These are phyloP conservation scores for Carex scoparia DNA, from an alignment of 176 grass and related monocot genomes.

Conservation along the genomic window DNA sequence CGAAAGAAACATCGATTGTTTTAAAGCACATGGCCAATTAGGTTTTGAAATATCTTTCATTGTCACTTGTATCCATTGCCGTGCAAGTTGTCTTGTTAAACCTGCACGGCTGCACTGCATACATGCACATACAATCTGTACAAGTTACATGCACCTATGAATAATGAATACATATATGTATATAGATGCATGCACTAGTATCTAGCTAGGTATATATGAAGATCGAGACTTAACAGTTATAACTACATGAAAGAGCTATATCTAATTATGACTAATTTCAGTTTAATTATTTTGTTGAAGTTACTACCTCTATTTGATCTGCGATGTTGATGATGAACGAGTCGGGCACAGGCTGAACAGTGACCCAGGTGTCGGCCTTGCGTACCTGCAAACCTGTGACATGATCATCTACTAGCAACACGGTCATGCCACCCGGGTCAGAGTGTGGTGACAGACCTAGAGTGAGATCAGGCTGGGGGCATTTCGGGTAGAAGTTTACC, in stretches of 20 bases:
- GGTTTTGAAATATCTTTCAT: neutral
- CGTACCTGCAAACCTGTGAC: conserved; percentile 61
- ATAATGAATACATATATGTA: neutral
- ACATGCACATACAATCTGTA: neutral
- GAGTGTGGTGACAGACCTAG: conserved; percentile 72
- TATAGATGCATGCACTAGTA: neutral
- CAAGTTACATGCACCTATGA: neutral
- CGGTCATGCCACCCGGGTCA: conserved; percentile 80
- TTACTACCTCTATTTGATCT: conserved; percentile 74
- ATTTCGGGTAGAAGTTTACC: conserved; percentile 76
- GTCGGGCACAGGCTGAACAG: conserved; percentile 42
- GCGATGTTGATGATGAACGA: conserved; percentile 83
- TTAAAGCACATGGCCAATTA: conserved; percentile 7
- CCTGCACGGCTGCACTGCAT: neutral
- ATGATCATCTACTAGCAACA: conserved; percentile 66
- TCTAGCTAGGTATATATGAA: neutral
- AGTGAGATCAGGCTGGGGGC: conserved; percentile 82
- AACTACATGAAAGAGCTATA: neutral
- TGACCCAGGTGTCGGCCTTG: conserved; percentile 45
- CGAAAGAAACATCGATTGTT: neutral
- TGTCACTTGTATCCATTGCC: neutral
- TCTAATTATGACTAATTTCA: neutral
- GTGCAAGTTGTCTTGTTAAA: neutral
- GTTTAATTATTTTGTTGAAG: neutral
- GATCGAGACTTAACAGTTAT: neutral